A percentile compares a stretch with the other conserved stretches of the same genome.
phyloP scores from a whole-genome alignment of 768 basidiomycete genomes.

The Suillus subluteus region DNA sequence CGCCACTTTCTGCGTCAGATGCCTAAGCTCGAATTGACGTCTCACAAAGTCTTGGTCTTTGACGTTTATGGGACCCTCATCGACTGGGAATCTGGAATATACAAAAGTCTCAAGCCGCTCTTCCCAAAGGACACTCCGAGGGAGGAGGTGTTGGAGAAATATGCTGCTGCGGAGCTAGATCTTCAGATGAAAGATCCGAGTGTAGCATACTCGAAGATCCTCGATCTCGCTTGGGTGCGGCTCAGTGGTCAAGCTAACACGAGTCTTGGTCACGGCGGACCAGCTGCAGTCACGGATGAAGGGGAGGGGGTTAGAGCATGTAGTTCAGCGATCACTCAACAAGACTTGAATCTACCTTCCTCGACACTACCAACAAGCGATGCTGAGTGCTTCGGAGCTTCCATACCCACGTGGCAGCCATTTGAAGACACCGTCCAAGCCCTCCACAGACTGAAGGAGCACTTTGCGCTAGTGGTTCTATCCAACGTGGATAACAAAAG shows the following conservation, averaged over 20 bases:
- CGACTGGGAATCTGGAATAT: constrained; percentile 78
- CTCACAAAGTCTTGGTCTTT: constrained; percentile 55
- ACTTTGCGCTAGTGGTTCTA: constrained; percentile 72
- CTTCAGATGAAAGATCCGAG: constrained; percentile 60
- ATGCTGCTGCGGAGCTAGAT: constrained; percentile 54
- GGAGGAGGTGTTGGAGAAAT: constrained; percentile 53
- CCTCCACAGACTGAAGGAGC: constrained; percentile 58
- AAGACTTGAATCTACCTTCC: neutral
- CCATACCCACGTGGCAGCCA: constrained; percentile 62
- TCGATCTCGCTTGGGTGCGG: constrained; percentile 47
- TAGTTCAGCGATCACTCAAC: constrained; percentile 8
- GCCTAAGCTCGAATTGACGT: constrained; percentile 11
- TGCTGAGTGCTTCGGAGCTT: constrained; percentile 58
- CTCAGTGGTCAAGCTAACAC: constrained; percentile 19
- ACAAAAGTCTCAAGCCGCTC: constrained; percentile 44
- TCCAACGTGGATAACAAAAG: constrained; percentile 75
- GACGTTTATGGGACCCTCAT: constrained; percentile 80
- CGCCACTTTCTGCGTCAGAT: too few species aligned
- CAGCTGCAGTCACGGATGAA: constrained; percentile 35
- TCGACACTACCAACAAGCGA: constrained; percentile 13
- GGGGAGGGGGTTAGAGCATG: constrained; percentile 25
- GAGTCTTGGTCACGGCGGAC: constrained; percentile 40
- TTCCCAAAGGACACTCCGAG: constrained; percentile 22
- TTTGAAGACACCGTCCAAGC: constrained; percentile 71
- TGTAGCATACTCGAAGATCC: constrained; percentile 63